Evolutionary conservation across 2,329 filamentous ascomycete genomes (phyloP), one percentile per base, ranked within the genome.

Genomic region (Cladosporium sp.): DNA sequence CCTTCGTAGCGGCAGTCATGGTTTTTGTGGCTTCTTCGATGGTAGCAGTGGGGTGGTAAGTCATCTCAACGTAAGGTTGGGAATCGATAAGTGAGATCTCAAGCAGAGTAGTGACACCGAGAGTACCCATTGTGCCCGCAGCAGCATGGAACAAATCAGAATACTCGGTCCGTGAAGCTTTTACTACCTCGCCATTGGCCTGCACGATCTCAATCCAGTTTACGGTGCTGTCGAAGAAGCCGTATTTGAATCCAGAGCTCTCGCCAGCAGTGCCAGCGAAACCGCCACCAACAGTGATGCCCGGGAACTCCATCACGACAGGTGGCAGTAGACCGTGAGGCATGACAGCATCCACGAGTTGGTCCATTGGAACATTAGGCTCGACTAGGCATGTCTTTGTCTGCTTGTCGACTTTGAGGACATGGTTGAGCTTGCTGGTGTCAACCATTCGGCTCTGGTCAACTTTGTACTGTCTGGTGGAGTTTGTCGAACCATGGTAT

Each of bases 271-370:
- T 86, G 1, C 86, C 87, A 44, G 83, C 82, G 70, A 86, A 88
- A 3, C 83, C 85, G 35, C 86, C 86, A 22, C 86, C 86, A 5
- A 82, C 83, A 1, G 86, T 89, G 67, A 89, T 89, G n/a, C 84
- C 85, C 2, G 84, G 85, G 58, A 89, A 88, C 66, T 89, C 86
- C 81, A 87, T 87, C 4, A 88, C 85, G 0, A 89, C 84, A 0
- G 83, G 81, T 0, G 86, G 85, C 2, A 88, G 74, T 1, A 88
- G 74, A 1, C 78, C 79, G 54, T 81, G 71, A 19, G 74, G 71
- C n/a, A 85, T 65, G 0, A 84, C 83, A 3, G 80, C 81, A 54
- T 79, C 77, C 12, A 87, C 80, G 7, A 89, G 78, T 0, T 70
- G 70, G 62, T 88, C 85, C 84, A 89, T 88, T 1, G 84, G 75